Conservation (phyloP, 495 filamentous ascomycete species). For the Hypoxylon cercidicola region DNA sequence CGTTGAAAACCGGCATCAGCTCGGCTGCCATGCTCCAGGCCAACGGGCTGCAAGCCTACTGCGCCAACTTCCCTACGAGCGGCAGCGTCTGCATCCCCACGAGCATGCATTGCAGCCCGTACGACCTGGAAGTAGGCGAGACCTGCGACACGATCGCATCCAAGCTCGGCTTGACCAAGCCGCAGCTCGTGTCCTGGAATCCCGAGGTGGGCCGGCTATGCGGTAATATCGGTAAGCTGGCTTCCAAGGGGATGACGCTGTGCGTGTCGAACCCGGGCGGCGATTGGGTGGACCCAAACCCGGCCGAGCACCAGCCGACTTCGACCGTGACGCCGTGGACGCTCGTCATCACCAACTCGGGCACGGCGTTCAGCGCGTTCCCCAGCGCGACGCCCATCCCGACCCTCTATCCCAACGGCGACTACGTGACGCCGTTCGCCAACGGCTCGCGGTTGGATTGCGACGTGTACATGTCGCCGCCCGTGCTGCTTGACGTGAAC, state of each 20-base stretch:
- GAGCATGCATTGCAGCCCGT: slow-evolving; percentile 1
- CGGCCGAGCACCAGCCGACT: slow-evolving; percentile 2
- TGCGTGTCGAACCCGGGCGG: slow-evolving; percentile 2
- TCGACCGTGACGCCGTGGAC: slow-evolving; percentile 6
- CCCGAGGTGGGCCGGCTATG: slow-evolving; percentile 43
- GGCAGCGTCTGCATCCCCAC: slow-evolving; percentile 32
- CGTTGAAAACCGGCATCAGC: slow-evolving; percentile 17
- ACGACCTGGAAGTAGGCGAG: slow-evolving; percentile 46
- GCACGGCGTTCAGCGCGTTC: slow-evolving; percentile 3
- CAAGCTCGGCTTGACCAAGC: slow-evolving; percentile 38
- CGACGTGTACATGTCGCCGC: slow-evolving; percentile 8
- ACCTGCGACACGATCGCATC: slow-evolving; percentile 53
- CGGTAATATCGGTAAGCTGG: slow-evolving; percentile 3
- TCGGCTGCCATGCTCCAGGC: slow-evolving; percentile 27
- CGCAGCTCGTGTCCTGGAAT: slow-evolving; percentile 49
- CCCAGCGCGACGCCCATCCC: slow-evolving; percentile 6
- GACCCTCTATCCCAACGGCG: not conserved
- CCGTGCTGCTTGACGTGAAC: slow-evolving; percentile 3
- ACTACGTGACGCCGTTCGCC: slow-evolving; percentile 4
- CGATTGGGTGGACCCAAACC: not conserved
- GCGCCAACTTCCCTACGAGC: slow-evolving; percentile 31
- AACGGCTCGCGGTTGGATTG: slow-evolving; percentile 6
- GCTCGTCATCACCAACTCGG: slow-evolving; percentile 5
- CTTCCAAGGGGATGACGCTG: slow-evolving; percentile 4
- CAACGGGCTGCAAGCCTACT: slow-evolving; percentile 30